A percentile compares a stretch with the other conserved stretches of the same genome.
These are phyloP conservation scores for Platismatia glauca DNA, from an alignment of 495 filamentous ascomycete species.

Conservation along the genomic window DNA sequence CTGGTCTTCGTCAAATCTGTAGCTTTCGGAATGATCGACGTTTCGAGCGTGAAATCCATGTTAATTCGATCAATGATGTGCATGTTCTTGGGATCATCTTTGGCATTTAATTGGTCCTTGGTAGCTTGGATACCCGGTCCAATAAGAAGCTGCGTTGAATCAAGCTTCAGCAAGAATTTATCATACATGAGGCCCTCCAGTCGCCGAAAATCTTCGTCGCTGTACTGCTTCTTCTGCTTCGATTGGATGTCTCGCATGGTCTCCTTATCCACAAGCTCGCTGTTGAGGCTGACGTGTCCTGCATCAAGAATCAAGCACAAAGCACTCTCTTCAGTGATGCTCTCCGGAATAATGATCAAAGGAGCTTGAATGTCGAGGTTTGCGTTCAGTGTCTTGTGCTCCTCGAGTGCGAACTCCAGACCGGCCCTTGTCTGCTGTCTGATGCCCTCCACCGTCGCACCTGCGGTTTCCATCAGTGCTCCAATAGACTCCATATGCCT, in stretches of 20 bases:
- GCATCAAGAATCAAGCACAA: constrained; percentile 91
- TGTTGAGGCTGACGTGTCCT: constrained; percentile 87
- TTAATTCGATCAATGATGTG: constrained; percentile 96
- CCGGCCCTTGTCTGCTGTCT: constrained; percentile 92
- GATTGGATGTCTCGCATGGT: constrained; percentile 81
- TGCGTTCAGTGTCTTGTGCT: constrained; percentile 95
- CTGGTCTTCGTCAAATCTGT: constrained; percentile 88
- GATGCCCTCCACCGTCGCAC: constrained; percentile 87
- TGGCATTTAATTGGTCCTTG: constrained; percentile 66
- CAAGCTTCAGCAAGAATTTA: constrained; percentile 81
- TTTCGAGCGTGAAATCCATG: constrained; percentile 85
- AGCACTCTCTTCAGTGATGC: constrained; percentile 66
- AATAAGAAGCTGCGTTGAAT: constrained; percentile 90
- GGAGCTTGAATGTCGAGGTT: constrained; percentile 93
- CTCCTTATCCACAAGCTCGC: constrained; percentile 82
- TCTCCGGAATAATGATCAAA: constrained; percentile 91
- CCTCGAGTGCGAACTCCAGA: constrained; percentile 88
- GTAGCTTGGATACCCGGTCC: constrained; percentile 90
- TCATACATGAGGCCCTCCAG: constrained; percentile 93
- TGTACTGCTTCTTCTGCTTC: constrained; percentile 82
- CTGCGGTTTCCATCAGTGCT: constrained; percentile 86
- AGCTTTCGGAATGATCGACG: constrained; percentile 88
- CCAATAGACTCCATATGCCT: constrained; percentile 97
- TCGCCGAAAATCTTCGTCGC: constrained; percentile 75
- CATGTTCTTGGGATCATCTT: constrained; percentile 60